Conservation (phyloP, 129 eudicot species). For the Cynara cardunculus region DNA sequence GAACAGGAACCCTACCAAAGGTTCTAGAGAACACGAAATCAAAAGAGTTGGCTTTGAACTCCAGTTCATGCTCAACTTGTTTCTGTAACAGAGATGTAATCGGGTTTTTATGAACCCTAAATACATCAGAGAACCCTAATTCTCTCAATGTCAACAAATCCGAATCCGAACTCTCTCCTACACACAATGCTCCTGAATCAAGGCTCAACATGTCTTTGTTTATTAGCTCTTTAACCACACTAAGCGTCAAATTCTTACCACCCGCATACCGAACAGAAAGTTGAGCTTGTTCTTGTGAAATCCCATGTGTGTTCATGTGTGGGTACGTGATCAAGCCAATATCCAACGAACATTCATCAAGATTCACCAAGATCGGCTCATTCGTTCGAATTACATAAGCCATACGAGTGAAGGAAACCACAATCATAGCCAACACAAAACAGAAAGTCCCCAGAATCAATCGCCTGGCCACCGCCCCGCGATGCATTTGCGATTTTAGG, state of each 20-base stretch:
- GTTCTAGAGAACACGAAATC: slow-evolving; percentile 60
- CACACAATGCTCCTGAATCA: slow-evolving; percentile 44
- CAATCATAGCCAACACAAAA: slow-evolving; percentile 41
- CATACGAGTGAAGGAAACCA: slow-evolving; percentile 45
- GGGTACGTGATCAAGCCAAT: slow-evolving; percentile 15
- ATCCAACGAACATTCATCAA: slow-evolving; percentile 43
- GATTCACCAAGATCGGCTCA: slow-evolving; percentile 33
- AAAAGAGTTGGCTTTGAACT: slow-evolving; percentile 42
- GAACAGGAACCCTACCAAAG: slow-evolving; percentile 58
- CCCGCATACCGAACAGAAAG: slow-evolving; percentile 8
- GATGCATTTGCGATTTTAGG: slow-evolving; percentile 54
- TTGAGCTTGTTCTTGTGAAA: slow-evolving; percentile 28
- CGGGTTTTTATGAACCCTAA: slow-evolving; percentile 46
- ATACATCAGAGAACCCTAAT: slow-evolving; percentile 43
- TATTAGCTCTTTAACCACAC: slow-evolving; percentile 55
- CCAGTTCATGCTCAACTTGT: slow-evolving; percentile 54
- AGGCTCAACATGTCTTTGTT: slow-evolving; percentile 40
- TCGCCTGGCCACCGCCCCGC: slow-evolving; percentile 54
- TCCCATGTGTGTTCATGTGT: slow-evolving; percentile 18
- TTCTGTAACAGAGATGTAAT: slow-evolving; percentile 46
- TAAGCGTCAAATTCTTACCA: slow-evolving; percentile 32
- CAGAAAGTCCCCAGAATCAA: slow-evolving; percentile 42
- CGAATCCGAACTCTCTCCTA: slow-evolving; percentile 53
- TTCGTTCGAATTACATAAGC: slow-evolving; percentile 32
- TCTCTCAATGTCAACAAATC: slow-evolving; percentile 40